These are phyloP conservation scores for Escallonia rubra DNA, from an alignment of 129 eudicot species.

Conservation along the genomic window DNA sequence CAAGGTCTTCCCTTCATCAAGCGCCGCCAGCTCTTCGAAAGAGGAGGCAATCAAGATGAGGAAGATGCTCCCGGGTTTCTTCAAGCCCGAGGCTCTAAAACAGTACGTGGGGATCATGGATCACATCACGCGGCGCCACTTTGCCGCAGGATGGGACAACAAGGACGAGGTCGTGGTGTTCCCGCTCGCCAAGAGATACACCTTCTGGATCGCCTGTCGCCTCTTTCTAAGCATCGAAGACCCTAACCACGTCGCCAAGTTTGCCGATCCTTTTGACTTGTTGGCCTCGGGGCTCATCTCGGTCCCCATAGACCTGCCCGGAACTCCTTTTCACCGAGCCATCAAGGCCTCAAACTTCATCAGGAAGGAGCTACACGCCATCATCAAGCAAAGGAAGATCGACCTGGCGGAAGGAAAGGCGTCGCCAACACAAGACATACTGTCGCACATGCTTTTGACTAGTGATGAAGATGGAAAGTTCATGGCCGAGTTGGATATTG, in stretches of 20 bases:
- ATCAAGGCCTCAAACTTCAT: slow-evolving; percentile 60
- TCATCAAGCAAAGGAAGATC: slow-evolving; percentile 61
- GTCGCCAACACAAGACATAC: slow-evolving; percentile 68
- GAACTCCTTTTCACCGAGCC: slow-evolving; percentile 65
- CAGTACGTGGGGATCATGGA: slow-evolving; percentile 71
- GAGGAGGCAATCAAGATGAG: slow-evolving; percentile 73
- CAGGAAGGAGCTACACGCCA: slow-evolving; percentile 36
- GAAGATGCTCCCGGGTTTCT: slow-evolving; percentile 62
- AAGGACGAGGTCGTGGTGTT: slow-evolving; percentile 37
- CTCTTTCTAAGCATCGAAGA: slow-evolving; percentile 75
- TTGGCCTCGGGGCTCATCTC: slow-evolving; percentile 65
- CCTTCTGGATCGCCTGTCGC: slow-evolving; percentile 72
- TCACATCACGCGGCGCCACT: slow-evolving; percentile 47
- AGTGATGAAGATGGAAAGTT: slow-evolving; percentile 63
- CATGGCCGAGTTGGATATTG: slow-evolving; percentile 59
- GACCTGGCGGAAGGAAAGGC: slow-evolving; percentile 65
- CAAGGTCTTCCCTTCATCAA: slow-evolving; percentile 70
- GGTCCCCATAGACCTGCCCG: slow-evolving; percentile 71
- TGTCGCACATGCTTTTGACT: slow-evolving; percentile 74
- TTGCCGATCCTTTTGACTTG: slow-evolving; percentile 50
- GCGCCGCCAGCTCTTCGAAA: slow-evolving; percentile 35
- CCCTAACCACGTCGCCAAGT: slow-evolving; percentile 39
- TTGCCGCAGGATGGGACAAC: slow-evolving; percentile 59
- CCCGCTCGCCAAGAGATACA: slow-evolving; percentile 57
- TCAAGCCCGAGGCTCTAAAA: slow-evolving; percentile 74